Conservation (phyloP, 1,139 yeast species). For the Lodderomyces metapsilosis region DNA sequence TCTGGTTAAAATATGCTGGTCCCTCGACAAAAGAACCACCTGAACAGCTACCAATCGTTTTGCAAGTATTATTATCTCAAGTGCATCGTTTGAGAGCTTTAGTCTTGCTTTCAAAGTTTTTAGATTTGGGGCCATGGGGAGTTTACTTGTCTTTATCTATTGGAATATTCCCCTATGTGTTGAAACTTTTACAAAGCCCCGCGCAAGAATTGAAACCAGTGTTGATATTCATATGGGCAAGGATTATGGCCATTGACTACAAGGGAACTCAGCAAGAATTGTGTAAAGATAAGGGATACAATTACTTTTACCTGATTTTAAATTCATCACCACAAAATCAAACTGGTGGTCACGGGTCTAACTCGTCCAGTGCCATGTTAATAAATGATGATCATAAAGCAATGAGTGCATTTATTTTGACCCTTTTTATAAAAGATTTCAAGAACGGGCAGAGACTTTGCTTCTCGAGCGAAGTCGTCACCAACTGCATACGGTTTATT, state of each 20-base stretch:
- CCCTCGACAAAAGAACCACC: slow-evolving; percentile 85
- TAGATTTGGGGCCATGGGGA: slow-evolving; percentile 97
- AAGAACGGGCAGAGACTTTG: slow-evolving; percentile 79
- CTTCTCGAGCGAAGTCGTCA: slow-evolving; percentile 68
- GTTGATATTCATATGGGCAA: slow-evolving; percentile 93
- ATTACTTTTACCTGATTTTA: slow-evolving; percentile 79
- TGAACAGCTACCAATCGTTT: slow-evolving; percentile 89
- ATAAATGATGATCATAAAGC: slow-evolving; percentile 84
- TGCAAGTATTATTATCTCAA: slow-evolving; percentile 90
- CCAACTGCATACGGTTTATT: slow-evolving; percentile 65
- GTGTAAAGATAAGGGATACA: slow-evolving; percentile 86
- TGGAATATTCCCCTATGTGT: slow-evolving; percentile 94
- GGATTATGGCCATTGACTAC: slow-evolving; percentile 94
- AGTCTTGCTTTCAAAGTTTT: slow-evolving; percentile 75
- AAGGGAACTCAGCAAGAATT: slow-evolving; percentile 88
- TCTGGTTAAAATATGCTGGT: slow-evolving; percentile 88
- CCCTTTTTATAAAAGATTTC: slow-evolving; percentile 80
- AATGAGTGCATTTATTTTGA: slow-evolving; percentile 88
- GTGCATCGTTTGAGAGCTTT: slow-evolving; percentile 91
- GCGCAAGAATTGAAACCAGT: slow-evolving; percentile 96
- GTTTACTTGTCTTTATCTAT: slow-evolving; percentile 89
- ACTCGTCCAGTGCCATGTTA: slow-evolving; percentile 23
- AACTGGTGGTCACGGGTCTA: slow-evolving; percentile 23
- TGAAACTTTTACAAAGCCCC: slow-evolving; percentile 87
- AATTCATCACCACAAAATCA: slow-evolving; percentile 28